Percentiles rank a stretch among this genome's conserved stretches.
Conservation (phyloP, 345 rosid genomes). For the Linum usitatissimum region DNA sequence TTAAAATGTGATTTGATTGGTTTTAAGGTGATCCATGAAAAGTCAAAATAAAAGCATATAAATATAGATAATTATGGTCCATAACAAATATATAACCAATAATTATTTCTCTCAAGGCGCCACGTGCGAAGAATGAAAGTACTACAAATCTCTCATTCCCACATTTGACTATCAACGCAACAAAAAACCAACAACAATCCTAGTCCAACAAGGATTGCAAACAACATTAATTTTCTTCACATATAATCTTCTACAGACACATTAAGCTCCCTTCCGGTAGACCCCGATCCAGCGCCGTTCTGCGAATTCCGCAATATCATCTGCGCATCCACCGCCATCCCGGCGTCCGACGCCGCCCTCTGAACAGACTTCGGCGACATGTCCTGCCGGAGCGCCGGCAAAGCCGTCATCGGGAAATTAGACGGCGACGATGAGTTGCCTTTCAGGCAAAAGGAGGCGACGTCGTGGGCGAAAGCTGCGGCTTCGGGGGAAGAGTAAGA, state of each 20-base stretch:
- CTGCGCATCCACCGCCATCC: slow-evolving; percentile 66
- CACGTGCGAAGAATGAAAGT: too few relatives aligned
- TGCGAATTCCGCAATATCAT: slow-evolving; percentile 11
- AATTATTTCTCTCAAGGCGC: too few relatives aligned
- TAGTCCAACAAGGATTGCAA: neutral
- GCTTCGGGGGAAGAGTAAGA: slow-evolving; percentile 60
- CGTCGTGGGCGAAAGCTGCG: slow-evolving; percentile 75
- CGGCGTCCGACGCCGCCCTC: slow-evolving; percentile 74
- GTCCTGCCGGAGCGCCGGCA: slow-evolving; percentile 22
- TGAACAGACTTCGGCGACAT: slow-evolving; percentile 61
- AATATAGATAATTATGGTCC: too few relatives aligned
- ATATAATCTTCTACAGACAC: slow-evolving; percentile 66
- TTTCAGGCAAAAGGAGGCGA: slow-evolving; percentile 58
- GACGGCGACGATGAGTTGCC: slow-evolving; percentile 28
- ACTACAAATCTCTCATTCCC: too few relatives aligned
- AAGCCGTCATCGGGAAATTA: slow-evolving; percentile 46
- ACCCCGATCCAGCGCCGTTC: neutral
- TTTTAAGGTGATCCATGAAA: too few relatives aligned
- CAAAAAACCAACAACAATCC: too few relatives aligned
- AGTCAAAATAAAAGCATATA: too few relatives aligned
- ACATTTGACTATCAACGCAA: too few relatives aligned
- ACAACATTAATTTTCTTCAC: neutral
- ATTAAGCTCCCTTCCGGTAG: slow-evolving; percentile 25
- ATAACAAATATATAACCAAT: too few relatives aligned
- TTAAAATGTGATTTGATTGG: too few relatives aligned